Conservation (phyloP, 1,284 basidiomycete genomes). For the Cryptococcus jaspeensis region DNA sequence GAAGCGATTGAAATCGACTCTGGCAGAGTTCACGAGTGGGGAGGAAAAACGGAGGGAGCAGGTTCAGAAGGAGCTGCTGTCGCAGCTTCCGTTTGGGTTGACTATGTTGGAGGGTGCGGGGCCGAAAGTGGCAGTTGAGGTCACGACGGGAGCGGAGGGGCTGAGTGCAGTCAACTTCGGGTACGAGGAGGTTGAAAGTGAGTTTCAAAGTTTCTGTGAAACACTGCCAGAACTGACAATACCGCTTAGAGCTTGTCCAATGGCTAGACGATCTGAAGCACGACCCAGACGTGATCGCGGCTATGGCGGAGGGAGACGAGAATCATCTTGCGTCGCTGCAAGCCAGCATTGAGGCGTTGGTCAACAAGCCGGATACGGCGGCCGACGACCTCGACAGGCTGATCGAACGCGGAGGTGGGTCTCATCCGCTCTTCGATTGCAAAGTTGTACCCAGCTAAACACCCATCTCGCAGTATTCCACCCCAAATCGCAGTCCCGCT, state of each 20-base stretch:
- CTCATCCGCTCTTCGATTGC: not conserved
- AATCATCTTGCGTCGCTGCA: slow-evolving; percentile 64
- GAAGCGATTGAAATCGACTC: slow-evolving; percentile 72
- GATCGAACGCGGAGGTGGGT: slow-evolving; percentile 72
- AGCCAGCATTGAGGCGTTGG: slow-evolving; percentile 62
- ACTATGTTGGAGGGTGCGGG: slow-evolving; percentile 31
- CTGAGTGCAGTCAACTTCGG: slow-evolving; percentile 56
- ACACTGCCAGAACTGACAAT: slow-evolving; percentile 12
- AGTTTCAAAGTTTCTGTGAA: slow-evolving; percentile 28
- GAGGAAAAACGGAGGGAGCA: slow-evolving; percentile 74
- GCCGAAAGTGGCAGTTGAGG: slow-evolving; percentile 72
- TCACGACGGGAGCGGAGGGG: slow-evolving; percentile 55
- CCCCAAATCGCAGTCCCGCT: slow-evolving; percentile 5
- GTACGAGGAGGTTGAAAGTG: slow-evolving; percentile 70
- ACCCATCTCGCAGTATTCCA: slow-evolving; percentile 5
- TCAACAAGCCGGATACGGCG: slow-evolving; percentile 71
- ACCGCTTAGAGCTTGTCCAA: slow-evolving; percentile 56
- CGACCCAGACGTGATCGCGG: slow-evolving; percentile 32
- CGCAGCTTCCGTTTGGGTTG: slow-evolving; percentile 74
- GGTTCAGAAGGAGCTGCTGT: slow-evolving; percentile 73
- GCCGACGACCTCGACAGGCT: slow-evolving; percentile 75
- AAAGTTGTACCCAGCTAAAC: not conserved
- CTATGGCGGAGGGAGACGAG: slow-evolving; percentile 25
- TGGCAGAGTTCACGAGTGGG: slow-evolving; percentile 68
- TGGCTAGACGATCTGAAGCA: slow-evolving; percentile 60